A percentile compares a stretch with the other conserved stretches of the same genome.
phyloP scores from a whole-genome alignment of 257 asterid species.

The Jasminum sambac region DNA sequence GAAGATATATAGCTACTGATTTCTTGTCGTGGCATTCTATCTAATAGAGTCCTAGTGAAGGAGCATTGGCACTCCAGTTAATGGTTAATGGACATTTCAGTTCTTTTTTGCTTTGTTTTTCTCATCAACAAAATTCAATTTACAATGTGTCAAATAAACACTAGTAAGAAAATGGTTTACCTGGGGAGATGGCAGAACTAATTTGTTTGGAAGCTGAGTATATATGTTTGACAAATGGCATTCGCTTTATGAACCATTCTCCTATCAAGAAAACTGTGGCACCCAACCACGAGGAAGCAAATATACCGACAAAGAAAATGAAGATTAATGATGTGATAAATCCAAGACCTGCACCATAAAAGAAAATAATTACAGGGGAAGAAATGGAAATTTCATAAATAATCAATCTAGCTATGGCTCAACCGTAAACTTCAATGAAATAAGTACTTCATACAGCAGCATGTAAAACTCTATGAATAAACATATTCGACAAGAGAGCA shows the following conservation, averaged over 20 bases:
- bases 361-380: constrained; percentile 25
- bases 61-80: neutral
- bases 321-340: constrained; percentile 77
- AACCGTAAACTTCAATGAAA: constrained; percentile 15
- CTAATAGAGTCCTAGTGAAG: neutral
- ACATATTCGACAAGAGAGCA: neutral
- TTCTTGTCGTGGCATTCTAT: neutral
- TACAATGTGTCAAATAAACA: constrained; percentile 9
- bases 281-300: constrained; percentile 96
- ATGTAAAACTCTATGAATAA: neutral
- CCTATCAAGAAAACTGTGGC: constrained; percentile 87
- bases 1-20: neutral
- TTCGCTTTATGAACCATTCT: constrained; percentile 85
- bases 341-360: constrained; percentile 77
- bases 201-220: constrained; percentile 92
- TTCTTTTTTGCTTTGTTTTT: constrained; percentile 7
- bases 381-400: constrained; percentile 9
- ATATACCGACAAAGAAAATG: constrained; percentile 76
- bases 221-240: constrained; percentile 84
- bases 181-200: constrained; percentile 91
- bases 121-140: constrained; percentile 16
- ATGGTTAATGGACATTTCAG: constrained; percentile 1
- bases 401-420: neutral
- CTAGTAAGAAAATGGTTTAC: constrained; percentile 33
- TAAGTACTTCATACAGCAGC: constrained; percentile 11